These are phyloP conservation scores for Quillaja saponaria DNA, from an alignment of 306 rosid genomes.

Conservation along the genomic window DNA sequence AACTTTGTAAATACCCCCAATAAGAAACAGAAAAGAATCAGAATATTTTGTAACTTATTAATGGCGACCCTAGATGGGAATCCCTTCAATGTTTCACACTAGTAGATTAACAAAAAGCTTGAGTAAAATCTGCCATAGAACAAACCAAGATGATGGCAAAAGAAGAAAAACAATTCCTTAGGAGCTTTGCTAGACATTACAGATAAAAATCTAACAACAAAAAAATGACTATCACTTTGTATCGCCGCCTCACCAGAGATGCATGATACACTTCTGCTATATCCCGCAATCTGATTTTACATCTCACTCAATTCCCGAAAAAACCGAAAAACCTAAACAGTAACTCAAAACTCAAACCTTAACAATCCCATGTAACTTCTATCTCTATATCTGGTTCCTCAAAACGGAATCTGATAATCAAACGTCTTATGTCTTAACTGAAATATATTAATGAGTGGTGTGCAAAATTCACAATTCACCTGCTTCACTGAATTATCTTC, in stretches of 20 bases:
- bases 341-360: constrained; percentile 81
- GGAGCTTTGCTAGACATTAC: constrained; percentile 62
- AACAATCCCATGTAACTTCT: constrained; percentile 75
- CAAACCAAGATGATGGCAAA: constrained; percentile 60
- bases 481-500: constrained; percentile 69
- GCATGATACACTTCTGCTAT: constrained; percentile 91
- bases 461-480: constrained; percentile 79
- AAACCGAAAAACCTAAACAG: constrained; percentile 51
- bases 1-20: constrained; percentile 33
- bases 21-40: constrained; percentile 51
- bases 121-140: constrained; percentile 60
- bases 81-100: constrained; percentile 80
- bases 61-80: constrained; percentile 69
- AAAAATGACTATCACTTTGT: constrained; percentile 45
- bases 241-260: constrained; percentile 76
- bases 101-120: constrained; percentile 57
- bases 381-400: constrained; percentile 78
- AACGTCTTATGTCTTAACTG: constrained; percentile 47
- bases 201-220: constrained; percentile 55
- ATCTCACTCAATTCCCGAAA: constrained; percentile 86
- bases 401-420: constrained; percentile 70
- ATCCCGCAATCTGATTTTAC: constrained; percentile 99
- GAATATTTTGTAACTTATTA: constrained; percentile 61
- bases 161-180: constrained; percentile 54
- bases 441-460: constrained; percentile 63